These are phyloP conservation scores for Vitis cinerea DNA, from an alignment of 164 flowering plant genomes.

Conservation along the genomic window DNA sequence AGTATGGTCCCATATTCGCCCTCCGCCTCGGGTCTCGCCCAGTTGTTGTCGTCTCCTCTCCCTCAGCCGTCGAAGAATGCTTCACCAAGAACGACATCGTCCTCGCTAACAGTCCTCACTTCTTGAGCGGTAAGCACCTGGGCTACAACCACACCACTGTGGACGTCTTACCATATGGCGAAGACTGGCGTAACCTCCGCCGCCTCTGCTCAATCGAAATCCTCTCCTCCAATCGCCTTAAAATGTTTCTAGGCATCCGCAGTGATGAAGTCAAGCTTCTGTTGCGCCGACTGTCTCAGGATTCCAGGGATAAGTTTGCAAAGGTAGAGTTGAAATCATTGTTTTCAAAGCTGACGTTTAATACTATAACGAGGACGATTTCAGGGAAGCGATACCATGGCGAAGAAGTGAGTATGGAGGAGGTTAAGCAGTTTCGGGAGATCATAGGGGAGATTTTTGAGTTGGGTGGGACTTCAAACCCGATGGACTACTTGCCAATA, in stretches of 20 bases:
- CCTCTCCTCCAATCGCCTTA: constrained; percentile 30
- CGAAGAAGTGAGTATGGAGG: constrained; percentile 9
- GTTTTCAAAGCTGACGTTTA: constrained; percentile 20
- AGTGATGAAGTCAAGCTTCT: constrained; percentile 25
- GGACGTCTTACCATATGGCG: constrained; percentile 1
- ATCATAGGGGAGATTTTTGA: constrained; percentile 16
- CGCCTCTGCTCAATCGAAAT: constrained; percentile 26
- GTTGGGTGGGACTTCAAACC: constrained; percentile 2
- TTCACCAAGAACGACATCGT: too few species aligned
- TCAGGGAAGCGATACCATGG: constrained; percentile 31
- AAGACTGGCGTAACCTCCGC: constrained; percentile 41
- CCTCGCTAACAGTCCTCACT: neutral
- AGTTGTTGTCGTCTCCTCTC: neutral
- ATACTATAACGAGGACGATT: constrained; percentile 29
- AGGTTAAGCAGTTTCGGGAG: constrained; percentile 17
- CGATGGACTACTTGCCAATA: constrained; percentile 8
- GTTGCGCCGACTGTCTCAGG: constrained; percentile 2
- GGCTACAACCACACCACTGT: neutral
- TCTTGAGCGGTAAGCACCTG: neutral
- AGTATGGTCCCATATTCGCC: neutral
- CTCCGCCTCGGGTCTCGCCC: neutral
- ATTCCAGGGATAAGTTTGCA: neutral
- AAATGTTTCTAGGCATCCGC: constrained; percentile 15
- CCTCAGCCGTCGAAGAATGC: neutral
- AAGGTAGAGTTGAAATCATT: constrained; percentile 14